Evolutionary conservation across 306 rosid genomes (phyloP).

Genomic region (Dryas alaskensis): DNA sequence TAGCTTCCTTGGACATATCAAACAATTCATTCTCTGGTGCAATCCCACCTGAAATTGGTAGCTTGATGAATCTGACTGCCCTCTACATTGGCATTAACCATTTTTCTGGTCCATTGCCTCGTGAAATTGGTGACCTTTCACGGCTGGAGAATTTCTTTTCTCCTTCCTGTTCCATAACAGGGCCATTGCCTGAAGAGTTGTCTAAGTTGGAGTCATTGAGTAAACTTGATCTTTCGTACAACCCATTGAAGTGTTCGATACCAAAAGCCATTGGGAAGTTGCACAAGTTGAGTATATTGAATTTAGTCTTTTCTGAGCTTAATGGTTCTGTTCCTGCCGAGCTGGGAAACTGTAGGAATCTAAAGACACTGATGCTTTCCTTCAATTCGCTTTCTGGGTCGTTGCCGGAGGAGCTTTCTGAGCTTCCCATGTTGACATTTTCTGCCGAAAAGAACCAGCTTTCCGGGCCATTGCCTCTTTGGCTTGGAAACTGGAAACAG

Average conservation of each 20-base stretch:
- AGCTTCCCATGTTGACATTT: constrained; percentile 62
- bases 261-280: constrained; percentile 75
- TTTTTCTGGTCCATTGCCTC: constrained; percentile 70
- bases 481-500: constrained; percentile 77
- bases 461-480: constrained; percentile 73
- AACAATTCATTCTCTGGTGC: constrained; percentile 78
- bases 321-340: constrained; percentile 78
- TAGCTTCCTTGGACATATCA: constrained; percentile 71
- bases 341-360: constrained; percentile 65
- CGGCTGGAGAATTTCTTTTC: constrained; percentile 53
- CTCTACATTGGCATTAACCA: constrained; percentile 65
- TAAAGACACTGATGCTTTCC: constrained; percentile 67
- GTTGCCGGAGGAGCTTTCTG: constrained; percentile 81
- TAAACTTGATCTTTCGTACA: constrained; percentile 79
- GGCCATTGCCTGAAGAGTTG: constrained; percentile 84
- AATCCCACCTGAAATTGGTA: constrained; percentile 62
- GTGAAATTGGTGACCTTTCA: constrained; percentile 64
- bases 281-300: constrained; percentile 50
- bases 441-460: constrained; percentile 84
- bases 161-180: constrained; percentile 65
- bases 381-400: constrained; percentile 78
- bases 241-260: constrained; percentile 79
- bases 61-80: constrained; percentile 58
- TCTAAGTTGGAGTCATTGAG: constrained; percentile 50
- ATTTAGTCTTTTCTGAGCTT: constrained; percentile 63